phyloP scores from a whole-genome alignment of 768 basidiomycete genomes.

The Peribolospora kevripleyi region DNA sequence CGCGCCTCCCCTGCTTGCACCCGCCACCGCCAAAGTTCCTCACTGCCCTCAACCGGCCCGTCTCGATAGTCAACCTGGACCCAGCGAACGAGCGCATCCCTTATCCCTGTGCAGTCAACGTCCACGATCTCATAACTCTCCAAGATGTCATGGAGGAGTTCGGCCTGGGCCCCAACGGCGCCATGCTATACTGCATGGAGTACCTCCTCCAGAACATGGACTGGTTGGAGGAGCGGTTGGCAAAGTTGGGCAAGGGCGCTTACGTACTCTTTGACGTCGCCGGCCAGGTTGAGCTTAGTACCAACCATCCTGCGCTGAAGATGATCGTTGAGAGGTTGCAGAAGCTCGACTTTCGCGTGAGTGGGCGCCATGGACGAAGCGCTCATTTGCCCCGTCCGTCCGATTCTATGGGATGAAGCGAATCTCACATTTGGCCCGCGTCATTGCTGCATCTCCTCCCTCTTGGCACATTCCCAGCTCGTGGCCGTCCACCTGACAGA shows the following conservation, averaged over 20 bases:
- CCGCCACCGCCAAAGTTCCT: constrained; percentile 29
- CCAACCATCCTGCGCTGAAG: constrained; percentile 55
- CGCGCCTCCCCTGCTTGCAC: background rate
- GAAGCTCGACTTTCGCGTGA: constrained; percentile 62
- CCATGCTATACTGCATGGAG: constrained; percentile 87
- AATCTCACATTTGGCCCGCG: background rate
- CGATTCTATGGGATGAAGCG: background rate
- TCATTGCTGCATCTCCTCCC: background rate
- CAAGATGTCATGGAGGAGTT: constrained; percentile 63
- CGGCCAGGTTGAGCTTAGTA: constrained; percentile 91
- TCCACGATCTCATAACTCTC: constrained; percentile 62
- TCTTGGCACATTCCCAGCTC: constrained; percentile 30
- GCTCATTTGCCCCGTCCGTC: background rate
- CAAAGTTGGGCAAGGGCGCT: constrained; percentile 32
- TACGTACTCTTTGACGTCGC: constrained; percentile 90
- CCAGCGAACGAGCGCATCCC: constrained; percentile 75
- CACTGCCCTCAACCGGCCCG: constrained; percentile 57
- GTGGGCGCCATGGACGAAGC: constrained; percentile 17
- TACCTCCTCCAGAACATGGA: constrained; percentile 89
- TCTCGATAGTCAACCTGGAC: constrained; percentile 82
- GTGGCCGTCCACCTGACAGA: constrained; percentile 89
- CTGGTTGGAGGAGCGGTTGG: constrained; percentile 24
- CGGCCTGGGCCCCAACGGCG: constrained; percentile 81
- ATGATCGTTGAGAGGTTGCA: constrained; percentile 43
- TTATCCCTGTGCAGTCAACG: constrained; percentile 73